phyloP scores from a whole-genome alignment of 192 early-diverging fungal genomes.

The Backusella australiensis region DNA sequence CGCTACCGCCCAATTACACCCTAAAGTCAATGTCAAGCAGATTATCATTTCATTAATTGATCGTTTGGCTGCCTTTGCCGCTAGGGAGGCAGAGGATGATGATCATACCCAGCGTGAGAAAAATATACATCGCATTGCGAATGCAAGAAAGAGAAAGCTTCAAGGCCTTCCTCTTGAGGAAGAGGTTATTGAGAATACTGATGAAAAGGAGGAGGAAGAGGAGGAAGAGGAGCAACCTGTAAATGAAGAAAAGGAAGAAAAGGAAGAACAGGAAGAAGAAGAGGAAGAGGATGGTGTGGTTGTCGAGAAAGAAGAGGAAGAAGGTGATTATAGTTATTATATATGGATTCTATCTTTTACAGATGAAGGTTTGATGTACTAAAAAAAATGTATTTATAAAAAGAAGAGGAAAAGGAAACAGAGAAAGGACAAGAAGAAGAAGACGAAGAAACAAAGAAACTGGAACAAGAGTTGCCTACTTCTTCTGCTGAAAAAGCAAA shows the following conservation, averaged over 20 bases:
- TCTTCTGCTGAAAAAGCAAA: background rate
- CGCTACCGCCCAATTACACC: conserved; percentile 87
- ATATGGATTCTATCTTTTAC: no score
- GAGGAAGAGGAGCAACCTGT: background rate
- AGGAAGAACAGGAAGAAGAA: background rate
- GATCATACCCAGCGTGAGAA: conserved; percentile 30
- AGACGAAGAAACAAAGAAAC: conserved; percentile 9
- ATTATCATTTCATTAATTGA: conserved; percentile 97
- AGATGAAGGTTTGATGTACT: background rate
- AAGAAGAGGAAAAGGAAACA: background rate
- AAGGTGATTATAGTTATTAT: background rate
- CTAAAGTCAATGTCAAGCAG: conserved; percentile 93
- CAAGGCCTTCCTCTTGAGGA: conserved; percentile 33
- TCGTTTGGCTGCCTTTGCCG: conserved; percentile 89
- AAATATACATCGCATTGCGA: conserved; percentile 6
- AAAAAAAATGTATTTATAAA: background rate
- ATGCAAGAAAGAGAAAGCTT: conserved; percentile 3
- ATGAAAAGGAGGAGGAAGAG: conserved; percentile 12
- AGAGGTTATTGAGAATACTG: background rate
- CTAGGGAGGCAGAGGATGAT: conserved; percentile 61
- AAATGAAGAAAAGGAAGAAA: background rate
- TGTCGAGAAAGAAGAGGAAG: background rate
- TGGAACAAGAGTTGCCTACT: background rate
- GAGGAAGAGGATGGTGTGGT: background rate
- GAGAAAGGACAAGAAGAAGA: background rate